phyloP scores from a whole-genome alignment of 768 basidiomycete species.

The Leccinum incarnatum region DNA sequence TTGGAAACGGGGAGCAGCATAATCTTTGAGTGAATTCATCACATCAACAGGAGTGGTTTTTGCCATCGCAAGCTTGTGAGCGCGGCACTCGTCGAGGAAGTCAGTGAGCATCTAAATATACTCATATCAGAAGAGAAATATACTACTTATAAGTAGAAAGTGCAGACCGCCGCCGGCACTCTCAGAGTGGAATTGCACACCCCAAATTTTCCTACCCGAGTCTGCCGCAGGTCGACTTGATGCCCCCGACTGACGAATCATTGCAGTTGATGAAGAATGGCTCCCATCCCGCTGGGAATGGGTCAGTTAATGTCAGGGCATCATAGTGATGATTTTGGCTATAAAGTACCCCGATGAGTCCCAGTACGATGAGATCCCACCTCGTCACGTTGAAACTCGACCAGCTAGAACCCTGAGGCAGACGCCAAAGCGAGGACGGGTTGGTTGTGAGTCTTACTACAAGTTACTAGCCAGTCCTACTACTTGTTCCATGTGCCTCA shows the following conservation, averaged over 20 bases:
- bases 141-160: background rate
- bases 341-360: background rate
- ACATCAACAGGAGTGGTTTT: constrained; percentile 17
- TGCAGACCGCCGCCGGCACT: constrained; percentile 88
- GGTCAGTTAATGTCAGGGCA: too few species aligned
- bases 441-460: constrained; percentile 63
- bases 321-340: too few species aligned
- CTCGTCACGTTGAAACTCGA: constrained; percentile 91
- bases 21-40: constrained; percentile 16
- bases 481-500: constrained; percentile 12
- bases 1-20: constrained; percentile 19
- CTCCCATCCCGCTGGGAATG: too few species aligned
- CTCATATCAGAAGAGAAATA: background rate
- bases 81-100: constrained; percentile 81
- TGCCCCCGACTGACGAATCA: too few species aligned
- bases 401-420: constrained; percentile 78
- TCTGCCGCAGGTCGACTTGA: constrained; percentile 32
- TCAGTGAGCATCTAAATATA: constrained; percentile 83
- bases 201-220: constrained; percentile 92
- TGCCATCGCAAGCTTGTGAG: constrained; percentile 42
- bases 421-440: constrained; percentile 93
- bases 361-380: constrained; percentile 30
- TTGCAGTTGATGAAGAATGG: too few species aligned
- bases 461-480: constrained; percentile 3
- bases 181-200: constrained; percentile 99